Base-by-base conservation (phyloP, 305 asterid species). In the Salvia sclarea region DNA sequence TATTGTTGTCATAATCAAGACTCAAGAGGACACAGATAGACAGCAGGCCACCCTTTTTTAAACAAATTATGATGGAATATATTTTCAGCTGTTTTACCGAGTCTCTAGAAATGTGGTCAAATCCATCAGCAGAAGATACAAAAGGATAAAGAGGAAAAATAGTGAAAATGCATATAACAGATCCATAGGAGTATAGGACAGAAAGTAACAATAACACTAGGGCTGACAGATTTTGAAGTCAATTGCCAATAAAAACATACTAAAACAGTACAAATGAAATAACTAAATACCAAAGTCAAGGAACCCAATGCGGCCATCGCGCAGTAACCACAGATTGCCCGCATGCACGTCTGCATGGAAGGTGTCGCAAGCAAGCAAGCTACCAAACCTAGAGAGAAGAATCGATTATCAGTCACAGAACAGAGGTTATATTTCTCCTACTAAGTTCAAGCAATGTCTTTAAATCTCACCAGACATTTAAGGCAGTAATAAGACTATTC, bases 291-390 rank as follows among this genome's bases (percentile, higher is more conserved):
- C 98, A 57, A 94, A 94, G 85, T 94, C 98, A 62, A 94, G 96
- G 83, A 94, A 94, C 57, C 96, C 99, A 76, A 94, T 91, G 47
- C 99, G 98, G 28, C 98, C 99, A 87, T 94, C 99, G 65, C 82
- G 96, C 31, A 94, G 83, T 73, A 82, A 83, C 99, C 98, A 91
- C 65, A 94, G 83, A 80, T 94, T 94, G 72, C 99, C 99, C 14
- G 99, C 98, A 64, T 94, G 99, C 61, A 94, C 98, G 64, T 94
- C 99, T 14, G 99, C 99, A 59, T 94, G 99, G 79, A 94, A 91
- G 71, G 83, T 80, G 64, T 91, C 98, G 47, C 99, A 94, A 41
- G 88, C 91, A 80, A 94, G 95, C 82, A 94, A 78, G 82, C 99
- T 94, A 60, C 99, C 98, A 78, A 91, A 91, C 99, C 99, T 94